Base-by-base conservation (phyloP, 164 flowering plant genomes). In the Protea cynaroides region DNA sequence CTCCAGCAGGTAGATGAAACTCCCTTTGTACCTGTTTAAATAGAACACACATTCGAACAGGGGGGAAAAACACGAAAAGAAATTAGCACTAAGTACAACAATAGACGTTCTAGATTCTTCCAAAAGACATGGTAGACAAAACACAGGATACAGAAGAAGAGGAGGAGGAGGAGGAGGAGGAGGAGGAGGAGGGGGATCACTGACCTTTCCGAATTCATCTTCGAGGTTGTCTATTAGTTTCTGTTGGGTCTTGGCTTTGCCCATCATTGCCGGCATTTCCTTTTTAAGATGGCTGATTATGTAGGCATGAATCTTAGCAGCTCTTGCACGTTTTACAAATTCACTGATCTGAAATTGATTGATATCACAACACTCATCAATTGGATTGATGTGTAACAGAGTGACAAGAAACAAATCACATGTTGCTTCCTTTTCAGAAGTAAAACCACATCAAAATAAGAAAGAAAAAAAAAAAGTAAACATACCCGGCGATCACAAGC, bases 401-500 rank as follows among this genome's bases (percentile, higher is more conserved):
- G 60, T 29, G 4, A 44, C 22, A 22, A n/a, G n/a, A 55, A 23
- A 51, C 56, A 65, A 66, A 59, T 8, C 12, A 52, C 47, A 23
- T 52, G 34, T 29, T 50, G 2, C 25, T 47, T 51, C 25, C 8
- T 43, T 24, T 23, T 25, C 25, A 24, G n/a, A 59, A 44, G 46
- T 40, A 10, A 9, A 40, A 40, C 46, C 14, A 40, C 14, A 40
- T 44, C 52, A 53, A 0, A 21, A 25, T 4, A 47, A 17, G 59
- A 1, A 59, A 10, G 44, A 59, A 24, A 47, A 17, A 55, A 1
- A 59, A 59, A 52, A 2, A 40, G 47, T 21, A 25, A 57, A 78
- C 93, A 77, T 78, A 93, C 98, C 24, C 97, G 80, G 17, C 96
- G 96, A 74, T 93, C 97, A 81, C 98, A 93, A 68, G 98, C 96